A percentile compares a stretch with the other conserved stretches of the same genome.
These are phyloP conservation scores for Endocalyx cinctus DNA, from an alignment of 2,329 filamentous ascomycete species.

Conservation along the genomic window DNA sequence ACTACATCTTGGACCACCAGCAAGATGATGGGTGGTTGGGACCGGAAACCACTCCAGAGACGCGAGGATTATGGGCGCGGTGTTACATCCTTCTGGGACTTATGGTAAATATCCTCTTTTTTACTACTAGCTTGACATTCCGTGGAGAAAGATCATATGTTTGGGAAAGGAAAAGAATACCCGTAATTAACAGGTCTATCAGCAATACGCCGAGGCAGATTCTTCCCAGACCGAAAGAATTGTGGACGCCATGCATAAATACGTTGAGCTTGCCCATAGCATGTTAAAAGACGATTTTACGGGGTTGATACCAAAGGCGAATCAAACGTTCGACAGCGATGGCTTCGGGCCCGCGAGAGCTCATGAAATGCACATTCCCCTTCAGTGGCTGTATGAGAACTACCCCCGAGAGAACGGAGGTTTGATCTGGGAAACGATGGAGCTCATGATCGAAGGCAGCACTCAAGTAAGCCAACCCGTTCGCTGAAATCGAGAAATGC, in stretches of 20 bases:
- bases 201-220: constrained; percentile 30
- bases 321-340: constrained; percentile 31
- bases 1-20: constrained; percentile 45
- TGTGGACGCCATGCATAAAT: constrained; percentile 12
- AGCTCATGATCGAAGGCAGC: constrained; percentile 3
- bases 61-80: constrained; percentile 49
- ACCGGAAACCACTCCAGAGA: constrained; percentile 38
- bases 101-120: constrained; percentile 24
- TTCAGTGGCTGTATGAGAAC: constrained; percentile 28
- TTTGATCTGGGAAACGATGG: constrained; percentile 26
- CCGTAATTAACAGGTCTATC: no score
- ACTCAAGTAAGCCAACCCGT: neutral
- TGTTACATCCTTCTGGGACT: constrained; percentile 47
- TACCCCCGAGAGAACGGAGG: constrained; percentile 17
- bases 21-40: constrained; percentile 54
- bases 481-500: constrained; percentile 21
- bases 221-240: constrained; percentile 9
- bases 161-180: no score
- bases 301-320: constrained; percentile 36
- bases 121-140: no score
- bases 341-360: constrained; percentile 16
- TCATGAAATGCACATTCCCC: constrained; percentile 17
- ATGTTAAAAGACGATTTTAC: constrained; percentile 16
- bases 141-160: no score
- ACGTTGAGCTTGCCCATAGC: constrained; percentile 11